These are phyloP conservation scores for Dipodascopsis uninucleata DNA, from an alignment of 805 yeast species.

Conservation along the genomic window DNA sequence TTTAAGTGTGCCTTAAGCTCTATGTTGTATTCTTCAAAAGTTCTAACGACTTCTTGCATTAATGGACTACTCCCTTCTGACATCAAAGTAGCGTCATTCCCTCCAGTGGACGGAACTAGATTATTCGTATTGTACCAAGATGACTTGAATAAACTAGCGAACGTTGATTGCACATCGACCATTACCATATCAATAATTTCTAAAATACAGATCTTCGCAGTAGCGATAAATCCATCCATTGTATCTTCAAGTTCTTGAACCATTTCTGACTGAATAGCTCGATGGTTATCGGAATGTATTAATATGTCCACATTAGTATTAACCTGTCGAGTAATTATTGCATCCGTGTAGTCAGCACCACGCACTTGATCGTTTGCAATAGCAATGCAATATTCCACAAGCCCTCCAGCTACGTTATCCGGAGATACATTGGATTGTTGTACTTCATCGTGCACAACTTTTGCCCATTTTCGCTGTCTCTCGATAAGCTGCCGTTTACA, in stretches of 20 bases:
- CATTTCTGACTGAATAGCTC: constrained; percentile 15
- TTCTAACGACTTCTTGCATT: constrained; percentile 62
- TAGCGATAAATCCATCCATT: constrained; percentile 75
- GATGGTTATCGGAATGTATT: constrained; percentile 21
- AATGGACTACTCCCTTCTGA: constrained; percentile 12
- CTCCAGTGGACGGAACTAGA: constrained; percentile 8
- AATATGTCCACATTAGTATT: constrained; percentile 40
- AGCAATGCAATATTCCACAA: constrained; percentile 76
- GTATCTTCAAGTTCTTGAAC: constrained; percentile 47
- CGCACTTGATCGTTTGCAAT: constrained; percentile 79
- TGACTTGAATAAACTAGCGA: constrained; percentile 59
- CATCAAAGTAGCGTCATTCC: constrained; percentile 6
- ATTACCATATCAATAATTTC: constrained; percentile 58
- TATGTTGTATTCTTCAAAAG: constrained; percentile 67
- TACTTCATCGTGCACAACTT: constrained; percentile 39
- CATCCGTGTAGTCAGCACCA: constrained; percentile 66
- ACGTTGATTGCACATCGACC: constrained; percentile 65
- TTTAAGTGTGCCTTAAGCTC: constrained; percentile 57
- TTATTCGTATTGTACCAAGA: constrained; percentile 60
- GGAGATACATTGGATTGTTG: constrained; percentile 49
- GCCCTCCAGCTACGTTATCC: constrained; percentile 61
- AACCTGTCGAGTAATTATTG: constrained; percentile 63
- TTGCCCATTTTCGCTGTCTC: constrained; percentile 63
- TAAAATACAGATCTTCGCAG: constrained; percentile 61
- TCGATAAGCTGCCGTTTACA: constrained; percentile 58